Base-by-base conservation (phyloP, 1,139 yeast species). In the Hyphopichia burtonii region DNA sequence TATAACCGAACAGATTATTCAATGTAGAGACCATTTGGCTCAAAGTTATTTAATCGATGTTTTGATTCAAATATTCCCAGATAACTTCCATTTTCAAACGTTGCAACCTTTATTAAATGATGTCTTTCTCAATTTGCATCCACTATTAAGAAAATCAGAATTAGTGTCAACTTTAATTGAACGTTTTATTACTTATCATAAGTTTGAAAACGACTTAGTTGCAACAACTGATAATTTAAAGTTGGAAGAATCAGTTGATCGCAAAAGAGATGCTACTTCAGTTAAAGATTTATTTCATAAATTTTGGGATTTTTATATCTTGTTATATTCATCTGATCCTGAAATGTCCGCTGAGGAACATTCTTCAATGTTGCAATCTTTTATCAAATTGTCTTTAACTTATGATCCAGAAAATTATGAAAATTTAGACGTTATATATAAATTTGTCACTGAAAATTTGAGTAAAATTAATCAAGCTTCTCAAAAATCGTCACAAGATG, bases 11-110 rank as follows among this genome's bases (percentile, higher is more conserved):
- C 99, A 93, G 62, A 86, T 93, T 37, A 82, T 91, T 12, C 96
- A 91, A 59, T 94, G 98, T 61, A 77, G 88, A 47, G 99, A 93
- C 58, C 85, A 83, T 33, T 76, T 93, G 48, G 97, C 99, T 3
- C 99, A 93, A 63, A 89, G 84, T 53, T 94, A 93, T 58, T 67
- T 93, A 44, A 71, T 91, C 43, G 99, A 94, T 56, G 96, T 91
- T 11, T 75, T 82, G 44, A 86, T 91, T 43, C 98, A 91, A 59
- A 94, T 91, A 2, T 93, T 94, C 66, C 97, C 99, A 0, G 97
- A 89, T 53, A 88, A 86, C 49, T 91, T 86, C 63, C 99, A 93
- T 56, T 69, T 90, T 47, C 76, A 77, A 22, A 88, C 98, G 0
- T 69, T 93, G 51, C 81, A 82, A 41, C 68, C 71, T 32, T 78